These are phyloP conservation scores for Dissophora globulifera DNA, from an alignment of 192 early-diverging fungal species.

Conservation along the genomic window DNA sequence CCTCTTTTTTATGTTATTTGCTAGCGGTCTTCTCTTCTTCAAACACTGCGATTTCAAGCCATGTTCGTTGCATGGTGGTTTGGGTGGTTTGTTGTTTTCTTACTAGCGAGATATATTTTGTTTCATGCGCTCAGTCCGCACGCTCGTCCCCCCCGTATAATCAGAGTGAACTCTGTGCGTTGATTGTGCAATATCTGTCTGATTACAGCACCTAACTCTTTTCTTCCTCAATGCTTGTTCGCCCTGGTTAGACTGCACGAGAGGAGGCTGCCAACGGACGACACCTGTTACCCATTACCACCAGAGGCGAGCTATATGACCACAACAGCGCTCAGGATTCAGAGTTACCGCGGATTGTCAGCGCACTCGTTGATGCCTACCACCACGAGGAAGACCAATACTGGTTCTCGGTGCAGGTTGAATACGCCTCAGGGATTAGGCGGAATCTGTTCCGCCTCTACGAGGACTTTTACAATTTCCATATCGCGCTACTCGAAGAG, in stretches of 20 bases:
- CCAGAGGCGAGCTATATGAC: conserved; percentile 15
- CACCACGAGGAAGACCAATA: conserved; percentile 76
- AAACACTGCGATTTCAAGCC: background rate
- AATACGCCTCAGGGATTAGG: conserved; percentile 61
- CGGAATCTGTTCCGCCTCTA: conserved; percentile 77
- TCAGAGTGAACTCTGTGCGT: background rate
- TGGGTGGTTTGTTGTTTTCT: too few species aligned
- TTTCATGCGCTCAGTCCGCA: too few species aligned
- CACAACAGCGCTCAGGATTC: background rate
- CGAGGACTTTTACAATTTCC: conserved; percentile 84
- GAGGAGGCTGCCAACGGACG: conserved; percentile 12
- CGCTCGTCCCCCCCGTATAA: too few species aligned
- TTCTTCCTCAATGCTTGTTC: background rate
- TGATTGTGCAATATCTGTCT: too few species aligned
- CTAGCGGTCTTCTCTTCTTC: background rate
- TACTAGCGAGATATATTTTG: too few species aligned
- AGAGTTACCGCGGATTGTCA: conserved; percentile 42
- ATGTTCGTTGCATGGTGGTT: too few species aligned
- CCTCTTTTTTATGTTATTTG: background rate
- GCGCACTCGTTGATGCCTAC: conserved; percentile 71
- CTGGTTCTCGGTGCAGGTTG: conserved; percentile 73
- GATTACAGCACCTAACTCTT: background rate
- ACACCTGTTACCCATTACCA: background rate
- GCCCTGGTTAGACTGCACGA: conserved; percentile 1
- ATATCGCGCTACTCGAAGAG: conserved; percentile 71